Evolutionary conservation across 192 early-diverging fungal genomes (phyloP).

Genomic region (Spizellomyces punctatus): DNA sequence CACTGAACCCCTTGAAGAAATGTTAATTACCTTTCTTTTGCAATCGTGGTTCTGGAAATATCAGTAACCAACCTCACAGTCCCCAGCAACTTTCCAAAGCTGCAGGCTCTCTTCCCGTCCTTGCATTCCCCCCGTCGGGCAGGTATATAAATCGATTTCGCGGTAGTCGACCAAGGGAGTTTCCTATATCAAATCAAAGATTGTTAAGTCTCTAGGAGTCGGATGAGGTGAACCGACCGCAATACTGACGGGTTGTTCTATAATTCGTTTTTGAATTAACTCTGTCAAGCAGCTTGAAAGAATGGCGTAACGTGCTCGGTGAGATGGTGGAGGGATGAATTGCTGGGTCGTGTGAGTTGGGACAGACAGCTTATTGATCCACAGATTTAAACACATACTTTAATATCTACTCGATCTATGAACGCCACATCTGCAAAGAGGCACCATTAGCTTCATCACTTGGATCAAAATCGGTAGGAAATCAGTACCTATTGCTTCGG

Average conservation of each 20-base stretch:
- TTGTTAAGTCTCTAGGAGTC: not conserved
- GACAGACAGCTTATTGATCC: not conserved
- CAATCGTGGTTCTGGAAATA: not conserved
- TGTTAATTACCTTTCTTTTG: not conserved
- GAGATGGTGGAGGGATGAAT: slow-evolving; percentile 46
- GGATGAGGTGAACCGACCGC: not conserved
- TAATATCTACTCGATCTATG: slow-evolving; percentile 71
- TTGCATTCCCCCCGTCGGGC: slow-evolving; percentile 5
- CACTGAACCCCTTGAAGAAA: slow-evolving; percentile 42
- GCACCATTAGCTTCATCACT: no score
- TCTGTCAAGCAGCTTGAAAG: slow-evolving; percentile 56
- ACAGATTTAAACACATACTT: slow-evolving; percentile 49
- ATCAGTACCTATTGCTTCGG: slow-evolving; percentile 46
- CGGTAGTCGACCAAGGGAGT: slow-evolving; percentile 45
- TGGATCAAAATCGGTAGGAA: no score
- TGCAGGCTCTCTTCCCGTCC: slow-evolving; percentile 3
- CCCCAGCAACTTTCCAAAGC: slow-evolving; percentile 41
- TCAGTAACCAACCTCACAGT: slow-evolving; percentile 35
- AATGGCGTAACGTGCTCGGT: slow-evolving; percentile 58
- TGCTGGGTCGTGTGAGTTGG: slow-evolving; percentile 4
- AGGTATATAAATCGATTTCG: slow-evolving; percentile 21
- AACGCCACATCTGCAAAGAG: slow-evolving; percentile 53
- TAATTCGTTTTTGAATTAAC: slow-evolving; percentile 50
- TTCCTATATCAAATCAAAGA: slow-evolving; percentile 1
- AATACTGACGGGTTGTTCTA: slow-evolving; percentile 27